Percentiles rank a stretch among this genome's conserved stretches.
Evolutionary conservation across 1,284 basidiomycete species (phyloP).

Genomic region (Bondarzewia mesenterica): DNA sequence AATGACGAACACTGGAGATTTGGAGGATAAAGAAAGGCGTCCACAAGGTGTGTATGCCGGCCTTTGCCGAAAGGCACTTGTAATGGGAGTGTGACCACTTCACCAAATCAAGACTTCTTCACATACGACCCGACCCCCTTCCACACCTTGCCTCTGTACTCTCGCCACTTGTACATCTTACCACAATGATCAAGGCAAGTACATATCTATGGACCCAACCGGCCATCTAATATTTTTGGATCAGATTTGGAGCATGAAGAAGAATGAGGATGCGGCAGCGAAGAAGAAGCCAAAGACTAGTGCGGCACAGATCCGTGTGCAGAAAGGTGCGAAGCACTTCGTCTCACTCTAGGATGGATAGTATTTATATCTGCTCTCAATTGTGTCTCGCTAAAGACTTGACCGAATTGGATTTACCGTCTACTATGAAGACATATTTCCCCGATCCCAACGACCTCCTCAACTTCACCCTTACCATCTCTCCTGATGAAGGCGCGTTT

Average conservation of each 20-base stretch:
- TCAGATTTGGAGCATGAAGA: slow-evolving; percentile 98
- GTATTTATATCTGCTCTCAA: too few species aligned
- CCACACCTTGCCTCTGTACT: too few species aligned
- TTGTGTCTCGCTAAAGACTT: slow-evolving; percentile 56
- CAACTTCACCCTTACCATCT: slow-evolving; percentile 93
- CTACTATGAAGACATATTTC: slow-evolving; percentile 94
- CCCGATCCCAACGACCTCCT: slow-evolving; percentile 89
- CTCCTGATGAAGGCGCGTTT: slow-evolving; percentile 86
- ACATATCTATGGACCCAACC: not conserved
- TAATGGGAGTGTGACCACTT: too few species aligned
- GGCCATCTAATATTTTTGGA: not conserved
- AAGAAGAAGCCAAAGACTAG: slow-evolving; percentile 97
- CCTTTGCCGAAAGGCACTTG: too few species aligned
- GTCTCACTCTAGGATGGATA: not conserved
- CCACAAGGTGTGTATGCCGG: too few species aligned
- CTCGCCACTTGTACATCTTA: too few species aligned
- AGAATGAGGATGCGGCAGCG: slow-evolving; percentile 87
- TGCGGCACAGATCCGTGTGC: slow-evolving; percentile 95
- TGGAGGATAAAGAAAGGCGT: too few species aligned
- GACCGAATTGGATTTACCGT: slow-evolving; percentile 93
- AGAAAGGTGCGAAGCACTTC: slow-evolving; percentile 73
- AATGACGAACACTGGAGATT: too few species aligned
- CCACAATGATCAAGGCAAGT: slow-evolving; percentile 52
- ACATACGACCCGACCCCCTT: too few species aligned
- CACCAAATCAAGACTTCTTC: too few species aligned